A percentile compares a stretch with the other conserved stretches of the same genome.
Evolutionary conservation across 108 stramenopile genomes (phyloP).

Genomic region (Craspedostauros australis): DNA sequence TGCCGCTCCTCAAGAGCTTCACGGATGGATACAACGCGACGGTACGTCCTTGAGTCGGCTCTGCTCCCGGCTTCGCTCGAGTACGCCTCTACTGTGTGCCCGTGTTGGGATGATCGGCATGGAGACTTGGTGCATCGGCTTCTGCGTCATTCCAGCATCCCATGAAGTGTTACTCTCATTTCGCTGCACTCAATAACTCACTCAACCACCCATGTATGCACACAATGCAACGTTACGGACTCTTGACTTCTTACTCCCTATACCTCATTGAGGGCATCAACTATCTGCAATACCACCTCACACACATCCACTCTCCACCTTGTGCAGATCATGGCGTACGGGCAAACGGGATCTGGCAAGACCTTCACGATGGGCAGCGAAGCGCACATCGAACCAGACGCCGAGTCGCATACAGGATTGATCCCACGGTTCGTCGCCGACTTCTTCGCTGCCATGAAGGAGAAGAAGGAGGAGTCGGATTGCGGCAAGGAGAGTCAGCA

Average conservation of each 20-base stretch:
- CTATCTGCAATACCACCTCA: constrained; percentile 1
- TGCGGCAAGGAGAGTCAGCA: neutral
- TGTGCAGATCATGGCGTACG: constrained; percentile 76
- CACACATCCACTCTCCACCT: neutral
- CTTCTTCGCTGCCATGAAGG: constrained; percentile 54
- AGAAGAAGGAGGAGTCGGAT: constrained; percentile 35
- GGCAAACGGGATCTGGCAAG: constrained; percentile 86
- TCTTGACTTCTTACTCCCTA: constrained; percentile 1
- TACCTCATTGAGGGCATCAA: neutral
- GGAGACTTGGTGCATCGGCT: too few relatives aligned
- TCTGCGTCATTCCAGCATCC: too few relatives aligned
- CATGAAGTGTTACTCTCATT: too few relatives aligned
- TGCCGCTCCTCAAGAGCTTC: constrained; percentile 64
- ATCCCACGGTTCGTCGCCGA: constrained; percentile 89
- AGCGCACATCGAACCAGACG: constrained; percentile 42
- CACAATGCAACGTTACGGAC: neutral
- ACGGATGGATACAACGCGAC: constrained; percentile 90
- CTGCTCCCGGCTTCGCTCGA: neutral
- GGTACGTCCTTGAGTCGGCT: constrained; percentile 19
- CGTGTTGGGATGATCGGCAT: too few relatives aligned
- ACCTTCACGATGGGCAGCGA: constrained; percentile 88
- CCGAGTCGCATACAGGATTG: constrained; percentile 57
- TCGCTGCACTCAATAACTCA: neutral
- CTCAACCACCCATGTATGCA: neutral
- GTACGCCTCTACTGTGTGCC: too few relatives aligned